Conservation (phyloP, 2,329 filamentous ascomycete species). For the Zasmidium citrigriseum region DNA sequence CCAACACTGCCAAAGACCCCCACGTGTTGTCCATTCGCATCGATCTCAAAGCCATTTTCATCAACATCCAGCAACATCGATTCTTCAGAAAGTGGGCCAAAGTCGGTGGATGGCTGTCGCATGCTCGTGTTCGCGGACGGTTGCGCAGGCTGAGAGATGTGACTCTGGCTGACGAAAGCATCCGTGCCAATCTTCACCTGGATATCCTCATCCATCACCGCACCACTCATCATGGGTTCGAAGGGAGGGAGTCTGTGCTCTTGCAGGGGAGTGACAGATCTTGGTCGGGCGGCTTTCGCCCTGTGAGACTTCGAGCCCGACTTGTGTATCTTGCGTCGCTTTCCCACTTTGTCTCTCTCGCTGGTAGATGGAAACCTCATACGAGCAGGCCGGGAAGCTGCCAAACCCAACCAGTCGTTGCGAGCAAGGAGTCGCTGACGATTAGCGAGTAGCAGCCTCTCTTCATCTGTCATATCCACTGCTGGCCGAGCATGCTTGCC, state of each 20-base stretch:
- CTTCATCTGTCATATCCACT: conserved; percentile 11
- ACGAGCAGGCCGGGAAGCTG: conserved; percentile 25
- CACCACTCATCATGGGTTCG: conserved; percentile 29
- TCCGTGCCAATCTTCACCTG: conserved; percentile 34
- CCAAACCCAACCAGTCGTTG: conserved; percentile 36
- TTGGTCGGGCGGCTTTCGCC: conserved; percentile 13
- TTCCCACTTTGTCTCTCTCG: conserved; percentile 30
- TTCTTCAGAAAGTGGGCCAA: conserved; percentile 31
- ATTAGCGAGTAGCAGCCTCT: conserved; percentile 19
- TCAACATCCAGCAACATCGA: conserved; percentile 34
- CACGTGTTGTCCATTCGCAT: not conserved
- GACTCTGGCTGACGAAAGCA: conserved; percentile 32
- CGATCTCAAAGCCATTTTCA: conserved; percentile 21
- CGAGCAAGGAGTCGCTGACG: conserved; percentile 29
- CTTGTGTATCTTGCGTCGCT: conserved; percentile 30
- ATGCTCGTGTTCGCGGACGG: conserved; percentile 23
- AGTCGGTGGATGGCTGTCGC: conserved; percentile 25
- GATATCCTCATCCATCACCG: conserved; percentile 24
- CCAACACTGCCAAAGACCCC: not conserved
- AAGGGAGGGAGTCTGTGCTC: conserved; percentile 13
- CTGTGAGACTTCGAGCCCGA: not conserved
- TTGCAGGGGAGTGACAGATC: conserved; percentile 21
- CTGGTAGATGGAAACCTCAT: conserved; percentile 24
- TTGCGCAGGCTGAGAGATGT: conserved; percentile 18
- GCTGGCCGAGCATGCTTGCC: not conserved